Evolutionary conservation across 139 green algal species (phyloP), one percentile per base, ranked within the genome.

Genomic region (Chlamydomonas schloesseri): DNA sequence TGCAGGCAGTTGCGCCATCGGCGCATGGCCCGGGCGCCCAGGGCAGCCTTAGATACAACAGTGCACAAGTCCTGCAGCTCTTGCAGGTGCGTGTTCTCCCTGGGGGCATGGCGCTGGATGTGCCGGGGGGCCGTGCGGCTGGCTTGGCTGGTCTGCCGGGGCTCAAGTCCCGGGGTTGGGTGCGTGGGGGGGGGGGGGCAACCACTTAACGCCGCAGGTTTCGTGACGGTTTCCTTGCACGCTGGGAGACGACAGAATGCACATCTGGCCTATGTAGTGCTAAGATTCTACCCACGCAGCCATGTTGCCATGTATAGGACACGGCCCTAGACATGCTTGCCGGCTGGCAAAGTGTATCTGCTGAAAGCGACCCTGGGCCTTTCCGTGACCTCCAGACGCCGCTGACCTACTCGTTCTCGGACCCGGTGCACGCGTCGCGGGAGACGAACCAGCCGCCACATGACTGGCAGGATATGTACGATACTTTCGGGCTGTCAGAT

Each of bases 31-130:
- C 77, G 26, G 14, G 1, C 31, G 62, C 20, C 5, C 42, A 24
- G 20, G 21, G 62, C 2, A 65, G 68, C 23, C 46, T 84, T 0
- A 46, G 78, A 8, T 84, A 84, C 65, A 84, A 84, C 65, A 84
- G 78, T n/a, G 29, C 75, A 46, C 78, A 84, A 46, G 78, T 84
- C 2, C n/a, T 84, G 31, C 78, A 84, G 65, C 78, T 84, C 17
- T 46, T 84, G 9, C 78, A 84, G 78, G 65, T 84, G 77, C 20
- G 72, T 24, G 64, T n/a, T n/a, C n/a, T n/a, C n/a, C n/a, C n/a
- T n/a, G n/a, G n/a, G n/a, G 28, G 29, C 8, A 50, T 50, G 42
- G 8, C 8, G 42, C 42, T 50, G 6, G 42, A 8, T 8, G n/a
- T 50, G 42, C 6, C 42, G 42, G 42, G 42, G 42, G 42, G 6